Percentiles rank a stretch among this genome's conserved stretches.
These are phyloP conservation scores for Leccinum subrobustum DNA, from an alignment of 1,284 basidiomycete genomes.

Conservation along the genomic window DNA sequence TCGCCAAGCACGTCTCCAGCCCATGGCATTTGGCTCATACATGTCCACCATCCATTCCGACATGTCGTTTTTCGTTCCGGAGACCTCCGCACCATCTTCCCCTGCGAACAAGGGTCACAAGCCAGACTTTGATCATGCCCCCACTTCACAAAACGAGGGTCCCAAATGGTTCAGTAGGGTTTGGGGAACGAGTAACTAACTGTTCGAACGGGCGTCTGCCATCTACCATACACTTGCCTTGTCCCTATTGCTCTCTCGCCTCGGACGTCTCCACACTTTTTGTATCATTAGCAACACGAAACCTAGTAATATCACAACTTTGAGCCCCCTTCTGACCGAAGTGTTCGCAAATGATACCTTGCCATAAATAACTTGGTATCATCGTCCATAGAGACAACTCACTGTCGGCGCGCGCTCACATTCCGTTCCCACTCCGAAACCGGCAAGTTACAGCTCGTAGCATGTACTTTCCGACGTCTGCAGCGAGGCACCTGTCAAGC, in stretches of 20 bases:
- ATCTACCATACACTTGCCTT: slow-evolving; percentile 23
- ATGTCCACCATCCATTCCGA: slow-evolving; percentile 37
- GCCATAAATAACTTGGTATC: background rate
- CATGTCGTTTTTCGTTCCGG: slow-evolving; percentile 29
- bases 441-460: background rate
- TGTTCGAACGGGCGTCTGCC: background rate
- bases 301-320: slow-evolving; percentile 24
- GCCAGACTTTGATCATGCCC: slow-evolving; percentile 17
- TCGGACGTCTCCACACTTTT: slow-evolving; percentile 13
- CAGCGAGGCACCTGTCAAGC: slow-evolving; percentile 68
- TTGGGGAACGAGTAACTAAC: slow-evolving; percentile 25
- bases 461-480: slow-evolving; percentile 85
- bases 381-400: slow-evolving; percentile 9
- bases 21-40: slow-evolving; percentile 56
- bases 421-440: background rate
- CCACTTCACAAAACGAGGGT: slow-evolving; percentile 12
- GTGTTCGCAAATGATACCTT: background rate
- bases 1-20: slow-evolving; percentile 70
- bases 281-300: slow-evolving; percentile 35
- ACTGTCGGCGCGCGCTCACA: background rate
- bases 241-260: slow-evolving; percentile 15
- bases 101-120: slow-evolving; percentile 14
- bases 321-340: background rate
- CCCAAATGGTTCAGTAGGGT: slow-evolving; percentile 27
- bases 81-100: slow-evolving; percentile 18